These are phyloP conservation scores for Plasmodium falciparum DNA, from an alignment of 169 alveolate species.

Conservation along the genomic window DNA sequence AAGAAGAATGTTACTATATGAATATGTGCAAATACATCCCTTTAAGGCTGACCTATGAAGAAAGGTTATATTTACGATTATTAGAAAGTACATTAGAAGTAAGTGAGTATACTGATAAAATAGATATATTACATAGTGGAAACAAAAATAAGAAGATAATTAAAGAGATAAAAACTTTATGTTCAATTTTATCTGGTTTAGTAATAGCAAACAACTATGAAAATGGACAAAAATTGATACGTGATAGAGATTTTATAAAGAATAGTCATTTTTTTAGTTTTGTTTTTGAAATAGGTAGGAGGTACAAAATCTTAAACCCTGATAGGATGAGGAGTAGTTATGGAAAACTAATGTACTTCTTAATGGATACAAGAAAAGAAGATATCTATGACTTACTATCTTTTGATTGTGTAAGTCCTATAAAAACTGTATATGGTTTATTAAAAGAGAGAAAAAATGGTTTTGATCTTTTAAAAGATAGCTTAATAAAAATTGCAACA, in stretches of 20 bases:
- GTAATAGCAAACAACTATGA: conserved; percentile 93
- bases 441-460: conserved; percentile 87
- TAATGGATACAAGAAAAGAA: conserved; percentile 92
- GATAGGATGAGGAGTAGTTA: conserved; percentile 92
- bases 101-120: conserved; percentile 92
- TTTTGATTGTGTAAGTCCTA: conserved; percentile 89
- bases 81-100: conserved; percentile 92
- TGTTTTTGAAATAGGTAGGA: conserved; percentile 92
- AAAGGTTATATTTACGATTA: conserved; percentile 88
- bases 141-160: conserved; percentile 85
- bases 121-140: conserved; percentile 87
- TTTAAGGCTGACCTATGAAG: conserved; percentile 82
- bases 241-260: conserved; percentile 87
- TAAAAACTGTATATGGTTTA: conserved; percentile 89
- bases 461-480: conserved; percentile 88
- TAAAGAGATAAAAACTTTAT: conserved; percentile 89
- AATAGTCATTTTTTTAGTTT: conserved; percentile 88
- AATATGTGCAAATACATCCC: conserved; percentile 79
- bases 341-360: conserved; percentile 91
- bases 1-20: conserved; percentile 63
- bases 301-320: conserved; percentile 94
- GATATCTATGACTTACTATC: conserved; percentile 89
- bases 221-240: conserved; percentile 90
- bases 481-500: conserved; percentile 88
- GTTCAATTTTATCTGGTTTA: conserved; percentile 92